These are phyloP conservation scores for Trifolium pratense DNA, from an alignment of 306 rosid genomes.

Conservation along the genomic window DNA sequence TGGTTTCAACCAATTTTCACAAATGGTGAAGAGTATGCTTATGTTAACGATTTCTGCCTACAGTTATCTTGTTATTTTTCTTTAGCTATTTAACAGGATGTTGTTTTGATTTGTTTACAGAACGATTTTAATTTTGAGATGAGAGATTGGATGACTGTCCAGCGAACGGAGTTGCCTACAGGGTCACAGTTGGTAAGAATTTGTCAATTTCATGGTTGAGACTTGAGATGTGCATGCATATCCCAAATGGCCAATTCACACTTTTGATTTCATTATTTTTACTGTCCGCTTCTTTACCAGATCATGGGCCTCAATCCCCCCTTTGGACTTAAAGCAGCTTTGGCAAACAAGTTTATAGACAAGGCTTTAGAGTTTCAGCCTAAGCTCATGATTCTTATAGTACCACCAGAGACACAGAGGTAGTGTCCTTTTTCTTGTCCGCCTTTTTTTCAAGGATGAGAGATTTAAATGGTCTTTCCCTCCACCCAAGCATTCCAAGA, in stretches of 20 bases:
- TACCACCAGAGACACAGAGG: conserved; percentile 81
- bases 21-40: conserved; percentile 1
- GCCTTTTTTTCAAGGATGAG: background rate
- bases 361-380: conserved; percentile 89
- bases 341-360: conserved; percentile 79
- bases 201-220: conserved; percentile 30
- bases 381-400: conserved; percentile 81
- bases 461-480: conserved; percentile 6
- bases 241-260: conserved; percentile 19
- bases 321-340: conserved; percentile 72
- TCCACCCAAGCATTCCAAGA: background rate
- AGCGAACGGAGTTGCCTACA: conserved; percentile 69
- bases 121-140: conserved; percentile 83
- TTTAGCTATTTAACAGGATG: conserved; percentile 29
- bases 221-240: conserved; percentile 26
- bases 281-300: conserved; percentile 51
- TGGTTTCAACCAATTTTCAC: conserved; percentile 29
- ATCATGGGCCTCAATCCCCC: conserved; percentile 98
- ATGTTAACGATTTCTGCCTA: conserved; percentile 8
- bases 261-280: background rate
- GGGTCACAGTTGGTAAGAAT: conserved; percentile 74
- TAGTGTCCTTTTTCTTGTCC: conserved; percentile 30
- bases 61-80: conserved; percentile 33
- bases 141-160: conserved; percentile 88
- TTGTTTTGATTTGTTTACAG: conserved; percentile 53